Conservation (phyloP, 257 asterid species). For the Solanum infundibuliforme region DNA sequence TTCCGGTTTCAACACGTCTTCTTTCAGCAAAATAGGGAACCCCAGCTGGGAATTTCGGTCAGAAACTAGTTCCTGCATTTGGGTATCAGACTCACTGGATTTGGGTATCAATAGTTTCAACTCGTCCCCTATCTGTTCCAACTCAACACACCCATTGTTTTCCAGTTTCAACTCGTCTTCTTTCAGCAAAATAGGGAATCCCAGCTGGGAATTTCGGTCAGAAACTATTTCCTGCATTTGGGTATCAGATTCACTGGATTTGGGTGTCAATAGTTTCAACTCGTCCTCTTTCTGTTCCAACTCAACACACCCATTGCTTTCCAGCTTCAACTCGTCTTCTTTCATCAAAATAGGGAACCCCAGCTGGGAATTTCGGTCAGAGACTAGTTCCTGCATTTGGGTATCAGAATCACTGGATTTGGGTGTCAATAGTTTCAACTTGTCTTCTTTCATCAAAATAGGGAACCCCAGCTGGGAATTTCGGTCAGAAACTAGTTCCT, state of each 20-base stretch:
- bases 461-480: not conserved
- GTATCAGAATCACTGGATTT: too few relatives aligned
- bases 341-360: too few relatives aligned
- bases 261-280: too few relatives aligned
- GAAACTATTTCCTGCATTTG: not conserved
- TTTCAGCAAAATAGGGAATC: not conserved
- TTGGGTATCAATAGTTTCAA: not conserved
- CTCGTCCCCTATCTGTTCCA: not conserved
- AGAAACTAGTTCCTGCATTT: too few relatives aligned
- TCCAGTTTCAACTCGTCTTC: not conserved
- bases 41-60: not conserved
- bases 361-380: too few relatives aligned
- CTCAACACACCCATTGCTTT: not conserved
- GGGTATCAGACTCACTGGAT: too few relatives aligned
- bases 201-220: not conserved
- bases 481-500: too few relatives aligned
- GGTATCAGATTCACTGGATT: not conserved
- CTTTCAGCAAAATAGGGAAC: not conserved
- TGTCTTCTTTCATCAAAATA: not conserved
- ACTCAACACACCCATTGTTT: not conserved
- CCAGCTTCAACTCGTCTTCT: too few relatives aligned
- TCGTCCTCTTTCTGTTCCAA: not conserved
- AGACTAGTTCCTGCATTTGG: too few relatives aligned
- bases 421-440: not conserved
- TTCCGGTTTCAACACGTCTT: not conserved